Percentiles rank a stretch among this genome's conserved stretches.
Evolutionary conservation across 192 early-diverging fungal genomes (phyloP).

Genomic region (Gaertneriomyces semiglobifer): DNA sequence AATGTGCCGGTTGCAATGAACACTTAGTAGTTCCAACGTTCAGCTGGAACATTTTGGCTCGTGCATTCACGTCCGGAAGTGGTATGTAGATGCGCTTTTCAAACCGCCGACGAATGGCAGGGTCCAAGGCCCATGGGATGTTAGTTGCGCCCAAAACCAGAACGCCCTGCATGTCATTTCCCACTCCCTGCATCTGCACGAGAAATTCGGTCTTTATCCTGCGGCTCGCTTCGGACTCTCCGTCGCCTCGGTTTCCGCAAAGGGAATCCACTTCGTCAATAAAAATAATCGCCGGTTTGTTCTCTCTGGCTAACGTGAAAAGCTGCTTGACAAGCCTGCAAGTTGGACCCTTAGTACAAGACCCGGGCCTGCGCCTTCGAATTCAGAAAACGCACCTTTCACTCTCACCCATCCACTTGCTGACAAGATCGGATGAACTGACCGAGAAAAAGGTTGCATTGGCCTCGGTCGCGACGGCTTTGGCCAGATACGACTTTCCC

Average conservation of each 20-base stretch:
- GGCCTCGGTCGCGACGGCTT: conserved; percentile 97
- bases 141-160: conserved; percentile 95
- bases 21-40: conserved; percentile 92
- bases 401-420: conserved; percentile 99
- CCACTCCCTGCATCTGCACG: conserved; percentile 99
- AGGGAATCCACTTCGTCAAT: conserved; percentile 99
- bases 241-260: conserved; percentile 91
- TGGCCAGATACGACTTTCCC: conserved; percentile 94
- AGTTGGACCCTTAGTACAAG: conserved; percentile 3
- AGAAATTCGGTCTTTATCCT: conserved; percentile 98
- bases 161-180: conserved; percentile 91
- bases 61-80: conserved; percentile 83
- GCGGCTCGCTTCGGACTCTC: conserved; percentile 91
- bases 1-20: conserved; percentile 69
- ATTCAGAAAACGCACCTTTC: conserved; percentile 56
- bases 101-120: conserved; percentile 90
- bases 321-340: conserved; percentile 86
- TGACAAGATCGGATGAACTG: conserved; percentile 96
- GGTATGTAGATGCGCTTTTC: conserved; percentile 99
- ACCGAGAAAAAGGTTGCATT: conserved; percentile 95
- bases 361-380: neutral
- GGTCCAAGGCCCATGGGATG: conserved; percentile 94
- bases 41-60: conserved; percentile 86
- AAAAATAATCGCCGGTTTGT: conserved; percentile 94
- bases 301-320: conserved; percentile 89